Percentiles rank a stretch among this genome's conserved stretches.
Conservation (phyloP, 768 basidiomycete species). For the Rhodotorula toruloides region DNA sequence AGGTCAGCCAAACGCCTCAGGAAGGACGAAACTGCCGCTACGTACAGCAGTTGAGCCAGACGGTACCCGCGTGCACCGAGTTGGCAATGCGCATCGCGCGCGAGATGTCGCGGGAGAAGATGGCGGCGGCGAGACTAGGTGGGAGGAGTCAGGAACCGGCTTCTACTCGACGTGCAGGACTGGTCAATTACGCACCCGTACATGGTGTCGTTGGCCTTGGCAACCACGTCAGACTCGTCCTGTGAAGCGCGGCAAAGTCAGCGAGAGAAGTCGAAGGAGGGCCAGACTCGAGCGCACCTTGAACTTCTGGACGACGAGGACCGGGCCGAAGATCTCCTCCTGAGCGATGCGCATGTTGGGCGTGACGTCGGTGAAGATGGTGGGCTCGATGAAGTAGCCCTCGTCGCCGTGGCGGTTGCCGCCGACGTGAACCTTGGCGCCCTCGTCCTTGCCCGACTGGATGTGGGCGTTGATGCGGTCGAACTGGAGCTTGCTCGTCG, state of each 20-base stretch:
- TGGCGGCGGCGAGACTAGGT: constrained; percentile 49
- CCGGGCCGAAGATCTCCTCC: constrained; percentile 55
- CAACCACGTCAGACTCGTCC: constrained; percentile 43
- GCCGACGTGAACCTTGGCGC: constrained; percentile 63
- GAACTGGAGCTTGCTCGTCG: constrained; percentile 65
- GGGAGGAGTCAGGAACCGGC: background rate
- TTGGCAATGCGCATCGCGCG: constrained; percentile 69
- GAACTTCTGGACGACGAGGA: constrained; percentile 71
- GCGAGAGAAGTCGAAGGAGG: background rate
- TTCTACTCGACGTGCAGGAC: background rate
- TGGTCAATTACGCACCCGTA: constrained; percentile 52
- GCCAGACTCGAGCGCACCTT: constrained; percentile 47
- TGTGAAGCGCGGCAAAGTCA: background rate
- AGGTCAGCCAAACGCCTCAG: background rate
- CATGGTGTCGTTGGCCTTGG: constrained; percentile 63
- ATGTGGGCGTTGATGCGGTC: constrained; percentile 76
- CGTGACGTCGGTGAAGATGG: constrained; percentile 57
- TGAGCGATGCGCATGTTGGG: constrained; percentile 68
- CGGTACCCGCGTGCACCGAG: constrained; percentile 63
- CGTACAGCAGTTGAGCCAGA: constrained; percentile 44
- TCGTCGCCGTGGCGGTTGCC: constrained; percentile 59
- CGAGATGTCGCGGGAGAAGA: constrained; percentile 75
- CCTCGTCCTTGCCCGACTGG: constrained; percentile 63
- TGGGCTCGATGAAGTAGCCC: constrained; percentile 58
- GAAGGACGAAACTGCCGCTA: no score